Evolutionary conservation across 2,329 filamentous ascomycete genomes (phyloP).

Genomic region (Pyrenophora teres): DNA sequence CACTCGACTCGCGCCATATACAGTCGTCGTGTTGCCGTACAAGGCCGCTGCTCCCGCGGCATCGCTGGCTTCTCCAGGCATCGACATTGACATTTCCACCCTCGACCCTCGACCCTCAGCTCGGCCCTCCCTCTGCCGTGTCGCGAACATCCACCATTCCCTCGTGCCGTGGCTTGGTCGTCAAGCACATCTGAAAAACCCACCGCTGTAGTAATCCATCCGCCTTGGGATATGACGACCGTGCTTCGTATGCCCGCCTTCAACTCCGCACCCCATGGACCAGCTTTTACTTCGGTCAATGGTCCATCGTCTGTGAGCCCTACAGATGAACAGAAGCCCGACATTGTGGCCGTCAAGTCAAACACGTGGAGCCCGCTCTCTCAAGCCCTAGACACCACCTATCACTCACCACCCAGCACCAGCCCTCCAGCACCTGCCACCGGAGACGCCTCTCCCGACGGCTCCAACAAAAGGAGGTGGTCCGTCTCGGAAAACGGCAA

Average conservation of each 20-base stretch:
- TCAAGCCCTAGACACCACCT: slow-evolving; percentile 24
- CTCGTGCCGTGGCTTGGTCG: not conserved
- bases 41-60: slow-evolving; percentile 31
- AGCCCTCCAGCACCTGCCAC: slow-evolving; percentile 28
- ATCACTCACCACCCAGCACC: slow-evolving; percentile 25
- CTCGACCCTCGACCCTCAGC: slow-evolving; percentile 2
- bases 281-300: slow-evolving; percentile 47
- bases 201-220: not conserved
- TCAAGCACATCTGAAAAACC: not conserved
- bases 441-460: slow-evolving; percentile 30
- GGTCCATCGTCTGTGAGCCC: slow-evolving; percentile 36
- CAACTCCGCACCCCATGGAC: slow-evolving; percentile 35
- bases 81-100: slow-evolving; percentile 10
- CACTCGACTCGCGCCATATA: slow-evolving; percentile 36
- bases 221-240: slow-evolving; percentile 37
- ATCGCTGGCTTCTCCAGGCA: slow-evolving; percentile 21
- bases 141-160: not conserved
- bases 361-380: slow-evolving; percentile 24
- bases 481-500: slow-evolving; percentile 60
- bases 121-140: not conserved
- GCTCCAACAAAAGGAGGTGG: slow-evolving; percentile 65
- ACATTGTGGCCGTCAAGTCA: slow-evolving; percentile 21
- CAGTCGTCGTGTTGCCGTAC: slow-evolving; percentile 37
- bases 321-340: slow-evolving; percentile 28
- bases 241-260: slow-evolving; percentile 39